These are phyloP conservation scores for Nakazawaea siamensis DNA, from an alignment of 805 yeast genomes.

Conservation along the genomic window DNA sequence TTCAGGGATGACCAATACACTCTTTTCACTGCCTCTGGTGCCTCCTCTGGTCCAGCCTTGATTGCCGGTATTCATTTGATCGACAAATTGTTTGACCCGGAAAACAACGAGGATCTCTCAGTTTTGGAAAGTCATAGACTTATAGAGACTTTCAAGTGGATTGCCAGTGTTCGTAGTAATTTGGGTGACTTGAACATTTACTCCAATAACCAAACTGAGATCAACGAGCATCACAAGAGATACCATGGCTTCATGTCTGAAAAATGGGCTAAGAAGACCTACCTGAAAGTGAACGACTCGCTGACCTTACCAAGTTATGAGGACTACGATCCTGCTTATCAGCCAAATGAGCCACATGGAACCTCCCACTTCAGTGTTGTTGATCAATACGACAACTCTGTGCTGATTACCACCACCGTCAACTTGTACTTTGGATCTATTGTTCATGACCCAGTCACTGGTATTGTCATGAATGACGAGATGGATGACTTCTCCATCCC, in stretches of 20 bases:
- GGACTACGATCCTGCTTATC: slow-evolving; percentile 73
- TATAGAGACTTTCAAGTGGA: slow-evolving; percentile 89
- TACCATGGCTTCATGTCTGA: slow-evolving; percentile 36
- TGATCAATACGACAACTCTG: slow-evolving; percentile 70
- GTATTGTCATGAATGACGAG: slow-evolving; percentile 76
- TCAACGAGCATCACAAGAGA: slow-evolving; percentile 23
- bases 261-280: slow-evolving; percentile 52
- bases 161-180: slow-evolving; percentile 78
- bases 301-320: slow-evolving; percentile 58
- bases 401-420: slow-evolving; percentile 82
- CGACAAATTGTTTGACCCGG: slow-evolving; percentile 33
- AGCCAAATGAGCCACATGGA: slow-evolving; percentile 76
- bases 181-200: slow-evolving; percentile 56
- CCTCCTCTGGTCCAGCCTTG: slow-evolving; percentile 80
- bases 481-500: slow-evolving; percentile 93
- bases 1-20: slow-evolving; percentile 18
- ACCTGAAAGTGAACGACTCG: slow-evolving; percentile 41
- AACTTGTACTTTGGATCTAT: slow-evolving; percentile 78
- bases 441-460: slow-evolving; percentile 76
- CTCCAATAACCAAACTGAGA: slow-evolving; percentile 17
- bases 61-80: slow-evolving; percentile 66
- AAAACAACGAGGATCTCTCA: slow-evolving; percentile 30
- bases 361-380: slow-evolving; percentile 82
- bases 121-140: slow-evolving; percentile 53
- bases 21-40: slow-evolving; percentile 57